Evolutionary conservation across 2,329 filamentous ascomycete genomes (phyloP).

Genomic region (Colletotrichum eleusines): DNA sequence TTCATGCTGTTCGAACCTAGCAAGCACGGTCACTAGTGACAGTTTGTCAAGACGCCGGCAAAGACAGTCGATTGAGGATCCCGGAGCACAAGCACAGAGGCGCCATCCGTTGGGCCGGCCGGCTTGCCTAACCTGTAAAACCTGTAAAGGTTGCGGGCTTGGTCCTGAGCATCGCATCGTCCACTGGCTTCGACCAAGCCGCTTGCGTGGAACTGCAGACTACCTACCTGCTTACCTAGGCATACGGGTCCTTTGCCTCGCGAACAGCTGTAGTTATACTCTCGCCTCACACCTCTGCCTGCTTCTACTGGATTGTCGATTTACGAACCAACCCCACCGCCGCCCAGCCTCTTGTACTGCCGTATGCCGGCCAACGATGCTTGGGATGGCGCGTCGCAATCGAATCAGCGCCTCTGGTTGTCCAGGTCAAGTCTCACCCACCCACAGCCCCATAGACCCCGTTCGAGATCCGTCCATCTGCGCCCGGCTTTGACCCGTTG

Average conservation of each 20-base stretch:
- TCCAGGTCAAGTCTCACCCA: not conserved
- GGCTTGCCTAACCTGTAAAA: conserved; percentile 1
- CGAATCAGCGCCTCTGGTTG: conserved; percentile 13
- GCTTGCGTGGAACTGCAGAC: conserved; percentile 9
- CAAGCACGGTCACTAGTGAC: not conserved
- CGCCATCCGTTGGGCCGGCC: not conserved
- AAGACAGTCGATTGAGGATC: not conserved
- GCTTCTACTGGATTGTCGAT: not conserved
- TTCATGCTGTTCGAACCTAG: not conserved
- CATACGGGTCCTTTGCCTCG: not conserved
- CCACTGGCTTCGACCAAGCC: not conserved
- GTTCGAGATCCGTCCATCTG: not conserved
- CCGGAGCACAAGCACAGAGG: conserved; percentile 1
- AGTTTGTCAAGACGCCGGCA: not conserved
- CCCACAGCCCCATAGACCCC: conserved; percentile 5
- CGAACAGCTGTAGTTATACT: not conserved
- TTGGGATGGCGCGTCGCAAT: conserved; percentile 7
- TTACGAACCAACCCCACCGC: conserved; percentile 12
- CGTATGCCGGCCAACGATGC: conserved; percentile 30
- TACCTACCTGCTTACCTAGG: no score
- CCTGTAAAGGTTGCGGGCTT: not conserved
- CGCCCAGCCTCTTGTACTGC: conserved; percentile 31
- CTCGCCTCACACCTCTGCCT: conserved; percentile 3
- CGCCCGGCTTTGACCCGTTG: conserved; percentile 15
- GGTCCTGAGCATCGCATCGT: conserved; percentile 8